A percentile compares a stretch with the other conserved stretches of the same genome.
phyloP scores from a whole-genome alignment of 2,329 filamentous ascomycete species.

The Chrysosporium keratinophilum region DNA sequence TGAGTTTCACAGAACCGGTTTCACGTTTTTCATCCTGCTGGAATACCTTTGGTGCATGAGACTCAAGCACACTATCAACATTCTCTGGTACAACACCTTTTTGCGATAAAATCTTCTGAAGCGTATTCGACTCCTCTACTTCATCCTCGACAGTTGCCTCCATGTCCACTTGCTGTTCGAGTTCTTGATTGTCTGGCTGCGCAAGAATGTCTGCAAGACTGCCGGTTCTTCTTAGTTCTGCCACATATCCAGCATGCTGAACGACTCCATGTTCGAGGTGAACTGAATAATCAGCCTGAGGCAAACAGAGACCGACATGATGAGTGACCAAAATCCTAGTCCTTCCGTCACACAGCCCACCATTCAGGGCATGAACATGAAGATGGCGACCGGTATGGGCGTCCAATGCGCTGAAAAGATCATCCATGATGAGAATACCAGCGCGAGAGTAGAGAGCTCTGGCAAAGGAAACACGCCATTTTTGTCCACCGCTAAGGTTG shows the following conservation, averaged over 20 bases:
- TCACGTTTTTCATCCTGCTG: slow-evolving; percentile 66
- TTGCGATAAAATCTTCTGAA: slow-evolving; percentile 39
- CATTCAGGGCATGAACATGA: slow-evolving; percentile 64
- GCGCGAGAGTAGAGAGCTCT: slow-evolving; percentile 70
- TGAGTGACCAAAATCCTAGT: slow-evolving; percentile 74
- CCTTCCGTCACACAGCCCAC: slow-evolving; percentile 56
- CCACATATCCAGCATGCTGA: slow-evolving; percentile 53
- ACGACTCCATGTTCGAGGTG: slow-evolving; percentile 60
- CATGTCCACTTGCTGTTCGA: slow-evolving; percentile 41
- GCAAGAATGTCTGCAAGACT: slow-evolving; percentile 36
- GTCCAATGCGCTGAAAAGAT: slow-evolving; percentile 74
- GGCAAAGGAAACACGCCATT: slow-evolving; percentile 71
- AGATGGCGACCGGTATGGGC: slow-evolving; percentile 70
- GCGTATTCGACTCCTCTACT: slow-evolving; percentile 28
- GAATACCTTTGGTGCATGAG: slow-evolving; percentile 52
- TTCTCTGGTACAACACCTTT: slow-evolving; percentile 1
- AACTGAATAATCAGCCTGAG: slow-evolving; percentile 63
- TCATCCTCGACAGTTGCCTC: slow-evolving; percentile 25
- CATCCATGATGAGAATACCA: slow-evolving; percentile 66
- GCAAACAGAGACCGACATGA: slow-evolving; percentile 60
- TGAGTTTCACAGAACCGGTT: slow-evolving; percentile 55
- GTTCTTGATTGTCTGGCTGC: slow-evolving; percentile 38
- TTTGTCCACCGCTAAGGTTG: slow-evolving; percentile 72
- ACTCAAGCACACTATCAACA: slow-evolving; percentile 15
- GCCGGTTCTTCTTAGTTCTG: slow-evolving; percentile 43